Base-by-base conservation (phyloP, 164 flowering plant genomes). In the Nymphaea colorata region DNA sequence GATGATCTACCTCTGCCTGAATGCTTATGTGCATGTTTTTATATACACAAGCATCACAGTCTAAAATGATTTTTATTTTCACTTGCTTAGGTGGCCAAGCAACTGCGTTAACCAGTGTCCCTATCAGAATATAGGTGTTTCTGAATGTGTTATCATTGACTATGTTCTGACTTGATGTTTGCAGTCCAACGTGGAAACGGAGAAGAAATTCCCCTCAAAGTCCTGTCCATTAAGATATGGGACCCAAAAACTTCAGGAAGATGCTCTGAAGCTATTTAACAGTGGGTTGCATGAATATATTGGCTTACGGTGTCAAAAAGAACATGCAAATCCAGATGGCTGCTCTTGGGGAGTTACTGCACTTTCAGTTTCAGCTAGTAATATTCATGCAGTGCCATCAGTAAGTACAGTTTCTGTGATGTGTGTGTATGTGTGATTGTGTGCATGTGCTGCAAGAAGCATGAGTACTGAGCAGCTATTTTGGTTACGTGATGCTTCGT, bases 141-240 rank as follows among this genome's bases (percentile, higher is more conserved):
- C 53, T 5, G 7, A 45, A 45, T 45, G 5, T 45, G 53, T 10
- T 45, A 1, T 45, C 10, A 10, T 25, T 45, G 53, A 10, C 53
- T 45, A 5, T 45, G 10, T 45, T 5, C 2, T 45, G 53, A 45
- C 53, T 45, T 45, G 53, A 45, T 45, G 53, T 10, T 45, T 10
- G 10, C 10, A 45, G 53, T 45, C 53, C 53, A 90, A 87, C 43
- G 64, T 86, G 4, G 90, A 86, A 68, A 82, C 90, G 64, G 80
- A 72, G 15, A 94, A 78, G 70, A 94, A 89, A 59, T 91, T 91
- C 65, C 95, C 97, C 66, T 94, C 97, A 45, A 94, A 84, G 75
- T 94, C 98, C 4, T 94, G 97, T 72, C 85, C 91, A 5, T 71
- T 94, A 65, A 85, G 97, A 69, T 91, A 94, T 75, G 98, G 97